A percentile compares a stretch with the other conserved stretches of the same genome.
These are phyloP conservation scores for Citrus cavaleriei DNA, from an alignment of 345 rosid species.

Conservation along the genomic window DNA sequence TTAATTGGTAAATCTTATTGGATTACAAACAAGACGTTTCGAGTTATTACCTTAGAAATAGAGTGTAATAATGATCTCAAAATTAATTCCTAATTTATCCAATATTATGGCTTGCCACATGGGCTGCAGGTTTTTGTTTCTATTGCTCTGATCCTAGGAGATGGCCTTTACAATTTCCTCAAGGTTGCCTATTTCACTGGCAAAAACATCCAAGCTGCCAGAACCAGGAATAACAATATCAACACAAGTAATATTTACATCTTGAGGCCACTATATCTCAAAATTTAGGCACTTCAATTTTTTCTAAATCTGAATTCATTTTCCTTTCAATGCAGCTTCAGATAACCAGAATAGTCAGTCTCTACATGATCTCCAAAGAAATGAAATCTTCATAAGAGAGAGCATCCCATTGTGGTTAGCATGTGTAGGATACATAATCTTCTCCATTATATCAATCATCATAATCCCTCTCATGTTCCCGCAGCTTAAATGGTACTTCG, in stretches of 20 bases:
- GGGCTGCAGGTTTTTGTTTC: constrained; percentile 74
- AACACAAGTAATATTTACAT: constrained; percentile 36
- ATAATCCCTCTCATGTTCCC: constrained; percentile 81
- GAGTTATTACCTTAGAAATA: too few species aligned
- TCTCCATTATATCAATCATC: constrained; percentile 66
- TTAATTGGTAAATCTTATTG: too few species aligned
- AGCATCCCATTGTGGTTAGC: constrained; percentile 84
- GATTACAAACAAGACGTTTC: too few species aligned
- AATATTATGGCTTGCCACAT: not conserved
- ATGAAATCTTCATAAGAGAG: constrained; percentile 70
- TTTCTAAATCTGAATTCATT: not conserved
- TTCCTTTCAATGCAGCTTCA: constrained; percentile 24
- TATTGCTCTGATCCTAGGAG: constrained; percentile 81
- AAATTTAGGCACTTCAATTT: not conserved
- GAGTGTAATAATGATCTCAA: not conserved
- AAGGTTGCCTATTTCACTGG: constrained; percentile 63
- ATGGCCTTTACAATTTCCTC: constrained; percentile 87
- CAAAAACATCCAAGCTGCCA: constrained; percentile 33
- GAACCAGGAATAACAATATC: constrained; percentile 23
- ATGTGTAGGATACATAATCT: constrained; percentile 55
- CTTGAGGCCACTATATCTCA: not conserved
- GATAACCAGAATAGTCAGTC: constrained; percentile 17
- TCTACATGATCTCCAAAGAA: constrained; percentile 36
- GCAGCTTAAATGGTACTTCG: constrained; percentile 86
- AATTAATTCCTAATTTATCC: not conserved